Evolutionary conservation across 2,329 filamentous ascomycete genomes (phyloP).

Genomic region (Beauveria varroae): DNA sequence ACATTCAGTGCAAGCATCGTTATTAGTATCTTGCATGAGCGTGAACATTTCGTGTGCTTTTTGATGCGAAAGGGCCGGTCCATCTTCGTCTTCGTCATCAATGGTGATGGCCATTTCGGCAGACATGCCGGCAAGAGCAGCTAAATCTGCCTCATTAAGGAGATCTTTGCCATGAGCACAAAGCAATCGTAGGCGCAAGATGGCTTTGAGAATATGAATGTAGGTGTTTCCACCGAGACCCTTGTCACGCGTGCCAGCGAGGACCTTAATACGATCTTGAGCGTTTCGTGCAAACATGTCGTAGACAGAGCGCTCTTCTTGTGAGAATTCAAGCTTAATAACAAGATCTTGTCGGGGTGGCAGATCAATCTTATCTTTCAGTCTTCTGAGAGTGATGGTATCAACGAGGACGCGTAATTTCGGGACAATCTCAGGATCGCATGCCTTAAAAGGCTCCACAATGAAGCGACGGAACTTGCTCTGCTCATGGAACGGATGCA

Average conservation of each 20-base stretch:
- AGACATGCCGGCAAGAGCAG: slow-evolving; percentile 72
- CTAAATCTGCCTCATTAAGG: slow-evolving; percentile 74
- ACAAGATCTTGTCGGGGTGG: slow-evolving; percentile 67
- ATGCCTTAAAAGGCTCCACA: slow-evolving; percentile 76
- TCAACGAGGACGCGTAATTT: slow-evolving; percentile 86
- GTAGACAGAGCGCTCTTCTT: slow-evolving; percentile 70
- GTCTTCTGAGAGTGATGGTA: slow-evolving; percentile 83
- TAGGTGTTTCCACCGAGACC: slow-evolving; percentile 79
- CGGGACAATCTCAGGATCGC: slow-evolving; percentile 73
- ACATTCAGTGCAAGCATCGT: slow-evolving; percentile 67
- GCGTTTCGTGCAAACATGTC: slow-evolving; percentile 79
- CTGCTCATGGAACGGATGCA: slow-evolving; percentile 78
- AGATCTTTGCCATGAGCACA: slow-evolving; percentile 94
- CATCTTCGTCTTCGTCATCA: slow-evolving; percentile 65
- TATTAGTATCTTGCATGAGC: slow-evolving; percentile 74
- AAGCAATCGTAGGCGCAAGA: slow-evolving; percentile 79
- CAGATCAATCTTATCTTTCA: slow-evolving; percentile 86
- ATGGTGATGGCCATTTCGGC: slow-evolving; percentile 82
- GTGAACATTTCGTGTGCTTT: slow-evolving; percentile 82
- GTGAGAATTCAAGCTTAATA: slow-evolving; percentile 65
- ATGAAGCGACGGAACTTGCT: slow-evolving; percentile 72
- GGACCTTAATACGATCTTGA: slow-evolving; percentile 68
- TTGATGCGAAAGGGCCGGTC: slow-evolving; percentile 52
- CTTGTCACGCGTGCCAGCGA: slow-evolving; percentile 50
- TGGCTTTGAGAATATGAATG: slow-evolving; percentile 86